Percentiles rank a stretch among this genome's conserved stretches.
Conservation (phyloP, 2,329 filamentous ascomycete species). For the Ophiostoma quercus region DNA sequence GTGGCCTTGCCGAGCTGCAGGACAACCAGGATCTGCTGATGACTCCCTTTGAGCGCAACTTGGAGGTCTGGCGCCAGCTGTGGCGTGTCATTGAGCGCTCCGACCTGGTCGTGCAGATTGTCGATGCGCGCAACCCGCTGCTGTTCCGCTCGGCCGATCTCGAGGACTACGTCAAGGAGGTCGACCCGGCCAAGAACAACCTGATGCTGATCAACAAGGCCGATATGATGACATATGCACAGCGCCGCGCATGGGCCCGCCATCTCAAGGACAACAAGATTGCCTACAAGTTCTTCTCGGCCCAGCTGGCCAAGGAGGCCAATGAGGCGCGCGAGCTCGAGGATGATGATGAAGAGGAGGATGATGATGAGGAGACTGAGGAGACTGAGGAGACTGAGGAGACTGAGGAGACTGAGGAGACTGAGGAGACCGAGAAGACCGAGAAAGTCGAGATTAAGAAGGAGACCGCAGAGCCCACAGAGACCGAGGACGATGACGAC, state of each 20-base stretch:
- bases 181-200: slow-evolving; percentile 78
- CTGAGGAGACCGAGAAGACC: slow-evolving; percentile 23
- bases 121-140: slow-evolving; percentile 90
- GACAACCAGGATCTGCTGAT: slow-evolving; percentile 92
- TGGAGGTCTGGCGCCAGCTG: slow-evolving; percentile 96
- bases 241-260: slow-evolving; percentile 77
- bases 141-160: slow-evolving; percentile 92
- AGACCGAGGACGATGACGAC: slow-evolving; percentile 24
- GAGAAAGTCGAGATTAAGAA: slow-evolving; percentile 23
- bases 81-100: slow-evolving; percentile 98
- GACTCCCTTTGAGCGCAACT: slow-evolving; percentile 95
- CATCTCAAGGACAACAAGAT: slow-evolving; percentile 78
- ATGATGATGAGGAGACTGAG: slow-evolving; percentile 31
- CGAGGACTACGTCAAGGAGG: slow-evolving; percentile 88
- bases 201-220: slow-evolving; percentile 95
- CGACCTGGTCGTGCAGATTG: slow-evolving; percentile 94
- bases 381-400: slow-evolving; percentile 34
- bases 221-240: slow-evolving; percentile 91
- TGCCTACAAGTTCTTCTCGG: slow-evolving; percentile 94
- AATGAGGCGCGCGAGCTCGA: slow-evolving; percentile 67
- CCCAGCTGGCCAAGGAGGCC: slow-evolving; percentile 80
- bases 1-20: slow-evolving; percentile 85
- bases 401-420: slow-evolving; percentile 34
- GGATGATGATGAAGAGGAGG: slow-evolving; percentile 37
- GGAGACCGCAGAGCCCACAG: slow-evolving; percentile 20